phyloP scores from a whole-genome alignment of 2,329 filamentous ascomycete species.

The Ambrosiella cleistominuta region DNA sequence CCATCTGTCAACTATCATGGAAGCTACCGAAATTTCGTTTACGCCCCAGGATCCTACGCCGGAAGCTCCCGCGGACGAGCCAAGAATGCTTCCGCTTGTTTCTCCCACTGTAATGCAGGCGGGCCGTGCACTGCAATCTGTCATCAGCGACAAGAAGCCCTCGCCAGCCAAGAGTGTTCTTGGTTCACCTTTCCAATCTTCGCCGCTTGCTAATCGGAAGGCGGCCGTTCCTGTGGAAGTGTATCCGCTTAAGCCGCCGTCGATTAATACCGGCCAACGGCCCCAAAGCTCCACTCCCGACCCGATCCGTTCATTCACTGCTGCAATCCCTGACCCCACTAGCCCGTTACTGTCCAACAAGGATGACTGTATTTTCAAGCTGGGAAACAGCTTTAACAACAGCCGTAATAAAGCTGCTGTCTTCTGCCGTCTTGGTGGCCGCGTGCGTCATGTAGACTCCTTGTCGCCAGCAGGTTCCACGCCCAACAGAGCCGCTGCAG shows the following conservation, averaged over 20 bases:
- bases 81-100: not conserved
- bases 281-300: not conserved
- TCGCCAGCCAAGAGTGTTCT: constrained; percentile 33
- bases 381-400: not conserved
- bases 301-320: not conserved
- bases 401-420: not conserved
- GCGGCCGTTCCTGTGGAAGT: not conserved
- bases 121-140: constrained; percentile 37
- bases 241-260: constrained; percentile 2
- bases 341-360: constrained; percentile 7
- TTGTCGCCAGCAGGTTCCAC: constrained; percentile 8
- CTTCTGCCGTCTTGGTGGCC: constrained; percentile 8
- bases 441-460: constrained; percentile 9
- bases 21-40: constrained; percentile 2
- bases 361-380: constrained; percentile 8
- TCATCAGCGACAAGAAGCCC: constrained; percentile 41
- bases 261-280: not conserved
- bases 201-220: constrained; percentile 3
- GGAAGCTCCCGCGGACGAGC: not conserved
- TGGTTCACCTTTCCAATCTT: constrained; percentile 34
- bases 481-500: not conserved
- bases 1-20: constrained; percentile 2
- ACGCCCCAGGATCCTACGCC: not conserved
- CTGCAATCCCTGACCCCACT: constrained; percentile 3
- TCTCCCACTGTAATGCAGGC: constrained; percentile 35